Conservation (phyloP, 108 stramenopile species). For the Cyclotella baltica region DNA sequence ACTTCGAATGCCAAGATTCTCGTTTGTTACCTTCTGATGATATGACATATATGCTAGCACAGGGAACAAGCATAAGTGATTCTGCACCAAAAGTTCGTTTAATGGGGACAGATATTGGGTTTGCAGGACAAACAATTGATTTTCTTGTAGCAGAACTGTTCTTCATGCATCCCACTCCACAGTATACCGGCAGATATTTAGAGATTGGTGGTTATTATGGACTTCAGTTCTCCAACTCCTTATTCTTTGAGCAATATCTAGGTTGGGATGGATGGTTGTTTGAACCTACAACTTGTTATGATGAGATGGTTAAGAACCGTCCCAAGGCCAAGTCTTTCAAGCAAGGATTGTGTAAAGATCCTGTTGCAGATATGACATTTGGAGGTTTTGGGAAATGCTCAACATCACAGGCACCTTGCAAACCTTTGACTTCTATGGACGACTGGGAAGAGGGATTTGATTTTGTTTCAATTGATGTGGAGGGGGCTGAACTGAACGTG, state of each 20-base stretch:
- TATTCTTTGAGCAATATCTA: conserved; percentile 29
- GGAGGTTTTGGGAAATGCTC: conserved; percentile 22
- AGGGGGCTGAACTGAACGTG: conserved; percentile 19
- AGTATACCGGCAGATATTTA: conserved; percentile 1
- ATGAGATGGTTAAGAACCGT: conserved; percentile 3
- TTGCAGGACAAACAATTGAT: conserved; percentile 18
- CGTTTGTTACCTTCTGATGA: background rate
- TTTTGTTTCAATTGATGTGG: conserved; percentile 27
- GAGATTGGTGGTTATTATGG: conserved; percentile 30
- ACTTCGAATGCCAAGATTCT: background rate
- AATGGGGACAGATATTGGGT: conserved; percentile 2
- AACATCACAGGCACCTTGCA: background rate
- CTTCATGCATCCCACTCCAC: conserved; percentile 22
- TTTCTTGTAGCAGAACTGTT: conserved; percentile 22
- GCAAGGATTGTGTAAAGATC: conserved; percentile 10
- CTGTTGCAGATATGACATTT: conserved; percentile 2
- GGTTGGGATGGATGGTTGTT: conserved; percentile 34
- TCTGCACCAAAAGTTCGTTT: background rate
- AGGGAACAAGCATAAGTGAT: background rate
- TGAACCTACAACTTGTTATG: conserved; percentile 28
- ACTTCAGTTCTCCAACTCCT: conserved; percentile 16
- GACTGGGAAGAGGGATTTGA: conserved; percentile 23
- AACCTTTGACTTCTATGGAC: conserved; percentile 4
- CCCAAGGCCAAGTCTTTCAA: conserved; percentile 8
- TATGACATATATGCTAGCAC: background rate